These are phyloP conservation scores for Penicillium sp. DNA, from an alignment of 2,329 filamentous ascomycete genomes.

Conservation along the genomic window DNA sequence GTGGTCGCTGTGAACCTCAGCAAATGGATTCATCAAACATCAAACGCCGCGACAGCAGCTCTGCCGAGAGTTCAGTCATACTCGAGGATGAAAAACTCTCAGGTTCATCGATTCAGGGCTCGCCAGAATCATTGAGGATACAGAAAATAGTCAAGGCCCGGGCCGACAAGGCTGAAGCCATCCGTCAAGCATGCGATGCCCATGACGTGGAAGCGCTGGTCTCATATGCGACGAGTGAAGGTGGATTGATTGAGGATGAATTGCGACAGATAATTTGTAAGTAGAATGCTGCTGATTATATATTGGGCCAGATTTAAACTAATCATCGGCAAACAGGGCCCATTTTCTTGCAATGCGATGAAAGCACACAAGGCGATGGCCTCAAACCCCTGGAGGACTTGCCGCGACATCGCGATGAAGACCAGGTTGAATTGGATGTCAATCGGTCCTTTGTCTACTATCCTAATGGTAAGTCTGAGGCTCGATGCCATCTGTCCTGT, in stretches of 20 bases:
- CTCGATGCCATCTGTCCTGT: background rate
- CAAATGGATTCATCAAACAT: slow-evolving; percentile 10
- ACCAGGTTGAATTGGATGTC: slow-evolving; percentile 89
- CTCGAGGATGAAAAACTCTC: slow-evolving; percentile 11
- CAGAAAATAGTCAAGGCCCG: slow-evolving; percentile 9
- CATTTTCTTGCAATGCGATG: slow-evolving; percentile 51
- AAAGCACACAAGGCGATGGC: slow-evolving; percentile 15
- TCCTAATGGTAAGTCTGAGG: slow-evolving; percentile 67
- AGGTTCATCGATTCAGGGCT: background rate
- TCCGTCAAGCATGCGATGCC: slow-evolving; percentile 64
- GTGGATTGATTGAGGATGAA: slow-evolving; percentile 69
- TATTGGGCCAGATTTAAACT: slow-evolving; percentile 17
- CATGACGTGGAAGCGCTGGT: slow-evolving; percentile 62
- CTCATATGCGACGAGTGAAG: slow-evolving; percentile 63
- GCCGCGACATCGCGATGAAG: slow-evolving; percentile 80
- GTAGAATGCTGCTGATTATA: slow-evolving; percentile 40
- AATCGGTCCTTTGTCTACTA: slow-evolving; percentile 98
- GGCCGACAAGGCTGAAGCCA: slow-evolving; percentile 50
- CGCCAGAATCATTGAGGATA: slow-evolving; percentile 1
- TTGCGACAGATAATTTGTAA: slow-evolving; percentile 78
- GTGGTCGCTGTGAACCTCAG: background rate
- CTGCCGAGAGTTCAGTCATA: background rate
- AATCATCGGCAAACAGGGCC: slow-evolving; percentile 46
- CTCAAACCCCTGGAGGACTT: slow-evolving; percentile 62
- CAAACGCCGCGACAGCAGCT: background rate